Conservation (phyloP, 75 land plant genomes). For the Sequoiadendron giganteum region DNA sequence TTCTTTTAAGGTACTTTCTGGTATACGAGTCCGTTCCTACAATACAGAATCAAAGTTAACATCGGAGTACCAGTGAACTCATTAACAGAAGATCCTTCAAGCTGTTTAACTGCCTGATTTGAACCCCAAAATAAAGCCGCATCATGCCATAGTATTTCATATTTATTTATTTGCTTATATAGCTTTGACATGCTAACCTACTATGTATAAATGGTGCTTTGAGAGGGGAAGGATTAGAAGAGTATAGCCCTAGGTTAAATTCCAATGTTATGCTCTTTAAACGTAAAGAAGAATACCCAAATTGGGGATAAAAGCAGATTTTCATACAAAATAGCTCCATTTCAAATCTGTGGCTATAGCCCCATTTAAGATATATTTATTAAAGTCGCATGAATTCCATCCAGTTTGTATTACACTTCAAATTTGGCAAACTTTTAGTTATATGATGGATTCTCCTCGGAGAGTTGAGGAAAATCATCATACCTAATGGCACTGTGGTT, state of each 20-base stretch:
- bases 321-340: not conserved
- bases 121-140: not conserved
- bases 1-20: constrained; percentile 44
- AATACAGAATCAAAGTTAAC: constrained; percentile 11
- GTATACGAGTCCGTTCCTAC: constrained; percentile 73
- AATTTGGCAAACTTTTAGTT: not conserved
- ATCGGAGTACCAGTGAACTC: not conserved
- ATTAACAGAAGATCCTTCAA: not conserved
- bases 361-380: not conserved
- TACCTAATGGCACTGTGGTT: not conserved
- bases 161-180: not conserved
- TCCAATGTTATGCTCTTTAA: not conserved
- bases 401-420: not conserved
- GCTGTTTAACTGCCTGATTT: not conserved
- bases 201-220: not conserved
- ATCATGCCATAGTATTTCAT: not conserved
- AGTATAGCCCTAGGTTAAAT: not conserved
- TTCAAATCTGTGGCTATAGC: not conserved
- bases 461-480: not conserved
- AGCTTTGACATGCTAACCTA: not conserved
- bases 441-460: not conserved
- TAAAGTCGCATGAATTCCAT: not conserved
- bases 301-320: not conserved
- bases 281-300: not conserved
- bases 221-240: not conserved